Conservation (phyloP, 345 rosid genomes). For the thale cress (Arabidopsis thaliana) region DNA sequence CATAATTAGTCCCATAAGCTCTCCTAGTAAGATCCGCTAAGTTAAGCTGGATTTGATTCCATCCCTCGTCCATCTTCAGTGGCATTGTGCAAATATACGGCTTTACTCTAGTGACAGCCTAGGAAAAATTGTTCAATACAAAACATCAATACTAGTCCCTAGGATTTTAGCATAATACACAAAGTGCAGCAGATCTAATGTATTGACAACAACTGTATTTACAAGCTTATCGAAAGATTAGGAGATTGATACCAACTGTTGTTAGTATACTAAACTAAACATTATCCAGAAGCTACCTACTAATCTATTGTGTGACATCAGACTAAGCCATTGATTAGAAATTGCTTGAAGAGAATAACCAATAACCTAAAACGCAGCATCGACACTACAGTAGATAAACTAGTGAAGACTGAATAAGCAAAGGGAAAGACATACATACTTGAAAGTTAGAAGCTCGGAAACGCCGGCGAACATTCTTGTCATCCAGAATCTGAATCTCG, state of each 20-base stretch:
- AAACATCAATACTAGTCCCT: slow-evolving; percentile 10
- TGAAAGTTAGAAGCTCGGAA: slow-evolving; percentile 99
- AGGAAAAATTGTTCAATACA: neutral
- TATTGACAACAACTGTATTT: neutral
- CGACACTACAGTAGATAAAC: slow-evolving; percentile 4
- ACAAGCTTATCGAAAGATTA: neutral
- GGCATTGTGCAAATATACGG: slow-evolving; percentile 98
- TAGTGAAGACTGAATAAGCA: slow-evolving; percentile 7
- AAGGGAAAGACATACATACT: slow-evolving; percentile 77
- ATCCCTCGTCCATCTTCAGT: slow-evolving; percentile 91
- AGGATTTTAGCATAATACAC: neutral
- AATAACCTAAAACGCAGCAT: slow-evolving; percentile 3
- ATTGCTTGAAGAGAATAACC: neutral
- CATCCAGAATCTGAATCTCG: slow-evolving; percentile 96
- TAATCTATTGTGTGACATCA: neutral
- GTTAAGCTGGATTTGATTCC: slow-evolving; percentile 96
- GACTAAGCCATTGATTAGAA: neutral
- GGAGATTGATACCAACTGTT: neutral
- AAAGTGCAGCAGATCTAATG: neutral
- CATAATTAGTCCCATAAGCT: slow-evolving; percentile 96
- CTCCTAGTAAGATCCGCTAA: slow-evolving; percentile 89
- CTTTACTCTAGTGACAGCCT: slow-evolving; percentile 92
- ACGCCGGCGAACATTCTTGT: slow-evolving; percentile 95
- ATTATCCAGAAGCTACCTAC: neutral
- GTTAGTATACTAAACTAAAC: neutral